A percentile compares a stretch with the other conserved stretches of the same genome.
Conservation (phyloP, 192 early-diverging fungal species). For the Physocladia obscura region DNA sequence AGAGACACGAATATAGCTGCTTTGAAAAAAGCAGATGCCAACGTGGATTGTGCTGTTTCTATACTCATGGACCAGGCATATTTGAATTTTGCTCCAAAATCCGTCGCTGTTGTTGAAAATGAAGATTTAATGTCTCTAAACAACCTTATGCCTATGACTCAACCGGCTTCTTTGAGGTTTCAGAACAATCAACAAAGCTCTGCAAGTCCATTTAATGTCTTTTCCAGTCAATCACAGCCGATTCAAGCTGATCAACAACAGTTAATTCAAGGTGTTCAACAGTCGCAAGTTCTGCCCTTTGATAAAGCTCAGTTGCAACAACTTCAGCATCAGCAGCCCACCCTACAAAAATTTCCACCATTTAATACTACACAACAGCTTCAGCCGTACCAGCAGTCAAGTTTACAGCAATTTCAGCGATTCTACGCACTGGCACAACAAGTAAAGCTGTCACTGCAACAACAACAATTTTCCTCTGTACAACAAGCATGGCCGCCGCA, state of each 20-base stretch:
- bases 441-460: conserved; percentile 17
- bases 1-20: conserved; percentile 64
- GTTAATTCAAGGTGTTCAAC: background rate
- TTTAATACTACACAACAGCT: background rate
- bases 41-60: conserved; percentile 72
- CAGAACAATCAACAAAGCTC: too few relatives aligned
- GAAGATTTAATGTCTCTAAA: background rate
- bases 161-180: too few relatives aligned
- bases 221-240: background rate
- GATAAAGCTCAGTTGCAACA: background rate
- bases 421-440: background rate
- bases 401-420: background rate
- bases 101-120: too few relatives aligned
- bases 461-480: conserved; percentile 2
- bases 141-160: too few relatives aligned
- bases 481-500: conserved; percentile 26
- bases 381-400: background rate
- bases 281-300: too few relatives aligned
- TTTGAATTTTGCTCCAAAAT: background rate
- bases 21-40: conserved; percentile 68
- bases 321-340: conserved; percentile 14
- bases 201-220: background rate
- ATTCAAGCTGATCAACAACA: background rate
- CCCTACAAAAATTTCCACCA: conserved; percentile 1
- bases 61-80: conserved; percentile 43